Conservation (phyloP, 2,329 filamentous ascomycete genomes). For the Ophiocordyceps robertsii region DNA sequence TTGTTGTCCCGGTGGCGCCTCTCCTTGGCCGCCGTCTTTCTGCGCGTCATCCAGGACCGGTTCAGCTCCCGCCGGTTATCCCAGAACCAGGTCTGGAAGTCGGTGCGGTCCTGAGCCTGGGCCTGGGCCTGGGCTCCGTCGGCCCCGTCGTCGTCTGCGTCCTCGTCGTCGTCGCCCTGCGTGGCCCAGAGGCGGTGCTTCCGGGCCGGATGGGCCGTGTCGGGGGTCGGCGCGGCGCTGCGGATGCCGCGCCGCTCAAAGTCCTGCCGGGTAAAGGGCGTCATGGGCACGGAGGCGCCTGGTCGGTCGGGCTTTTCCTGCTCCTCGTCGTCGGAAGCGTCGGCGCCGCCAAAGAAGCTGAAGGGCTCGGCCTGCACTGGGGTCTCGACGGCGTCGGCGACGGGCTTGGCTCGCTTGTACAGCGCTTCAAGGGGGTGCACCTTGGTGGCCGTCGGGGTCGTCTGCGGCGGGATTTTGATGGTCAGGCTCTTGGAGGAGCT, state of each 20-base stretch:
- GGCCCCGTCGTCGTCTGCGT: conserved; percentile 15
- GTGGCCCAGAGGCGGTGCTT: conserved; percentile 45
- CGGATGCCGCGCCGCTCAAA: conserved; percentile 61
- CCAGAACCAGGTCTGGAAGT: conserved; percentile 58
- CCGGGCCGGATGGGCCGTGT: conserved; percentile 67
- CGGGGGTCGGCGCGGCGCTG: conserved; percentile 87
- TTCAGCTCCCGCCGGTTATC: conserved; percentile 52
- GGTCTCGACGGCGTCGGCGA: conserved; percentile 18
- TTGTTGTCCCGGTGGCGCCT: conserved; percentile 54
- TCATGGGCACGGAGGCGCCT: conserved; percentile 46
- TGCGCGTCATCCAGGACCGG: conserved; percentile 50
- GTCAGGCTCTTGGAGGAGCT: conserved; percentile 35
- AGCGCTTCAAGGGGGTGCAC: conserved; percentile 84
- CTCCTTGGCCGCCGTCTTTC: conserved; percentile 50
- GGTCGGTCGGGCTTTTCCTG: conserved; percentile 25
- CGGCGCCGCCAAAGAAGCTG: conserved; percentile 59
- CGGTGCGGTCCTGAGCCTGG: conserved; percentile 21
- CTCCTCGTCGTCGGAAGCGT: conserved; percentile 29
- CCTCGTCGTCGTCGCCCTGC: conserved; percentile 27
- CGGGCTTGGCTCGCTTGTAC: conserved; percentile 59
- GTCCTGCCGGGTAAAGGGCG: conserved; percentile 71
- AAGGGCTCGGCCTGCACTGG: conserved; percentile 45
- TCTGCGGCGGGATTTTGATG: conserved; percentile 38
- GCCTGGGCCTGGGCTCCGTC: conserved; percentile 12
- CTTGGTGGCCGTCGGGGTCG: conserved; percentile 30